A percentile compares a stretch with the other conserved stretches of the same genome.
These are phyloP conservation scores for Yarrowia porcina DNA, from an alignment of 805 yeast species.

Conservation along the genomic window DNA sequence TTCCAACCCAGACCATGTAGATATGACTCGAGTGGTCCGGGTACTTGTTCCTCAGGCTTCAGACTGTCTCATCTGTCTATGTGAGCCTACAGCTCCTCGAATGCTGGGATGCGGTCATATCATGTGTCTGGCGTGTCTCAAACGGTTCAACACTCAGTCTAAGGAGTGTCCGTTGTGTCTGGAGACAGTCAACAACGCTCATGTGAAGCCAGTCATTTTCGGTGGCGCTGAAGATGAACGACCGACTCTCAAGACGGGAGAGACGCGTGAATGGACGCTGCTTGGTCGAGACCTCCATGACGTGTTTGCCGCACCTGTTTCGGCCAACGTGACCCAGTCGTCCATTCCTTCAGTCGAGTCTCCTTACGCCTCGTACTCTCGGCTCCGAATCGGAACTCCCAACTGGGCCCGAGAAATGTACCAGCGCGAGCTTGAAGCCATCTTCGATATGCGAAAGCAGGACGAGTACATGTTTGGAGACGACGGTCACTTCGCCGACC, in stretches of 20 bases:
- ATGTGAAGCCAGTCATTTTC: conserved; percentile 62
- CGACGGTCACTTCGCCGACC: conserved; percentile 50
- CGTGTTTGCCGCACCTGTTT: conserved; percentile 30
- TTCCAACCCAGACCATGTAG: conserved; percentile 59
- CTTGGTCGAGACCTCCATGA: conserved; percentile 48
- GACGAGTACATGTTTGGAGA: conserved; percentile 61
- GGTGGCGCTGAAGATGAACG: conserved; percentile 53
- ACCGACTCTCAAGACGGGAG: conserved; percentile 51
- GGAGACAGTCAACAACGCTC: conserved; percentile 51
- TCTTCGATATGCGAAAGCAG: conserved; percentile 50
- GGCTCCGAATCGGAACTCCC: conserved; percentile 66
- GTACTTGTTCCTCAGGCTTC: conserved; percentile 68
- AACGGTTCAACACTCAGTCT: conserved; percentile 58
- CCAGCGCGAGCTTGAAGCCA: conserved; percentile 55
- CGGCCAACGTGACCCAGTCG: conserved; percentile 4
- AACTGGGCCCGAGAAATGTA: conserved; percentile 53
- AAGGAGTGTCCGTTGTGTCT: conserved; percentile 83
- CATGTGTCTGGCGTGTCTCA: conserved; percentile 77
- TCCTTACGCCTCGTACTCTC: conserved; percentile 45
- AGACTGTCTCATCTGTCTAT: conserved; percentile 87
- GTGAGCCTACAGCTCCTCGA: conserved; percentile 86
- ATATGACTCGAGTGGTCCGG: conserved; percentile 58
- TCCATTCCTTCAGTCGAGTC: conserved; percentile 19
- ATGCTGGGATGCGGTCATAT: conserved; percentile 96
- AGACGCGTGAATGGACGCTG: conserved; percentile 57